These are phyloP conservation scores for Pseudonitzschia multiseries DNA, from an alignment of 108 stramenopile genomes.

Conservation along the genomic window DNA sequence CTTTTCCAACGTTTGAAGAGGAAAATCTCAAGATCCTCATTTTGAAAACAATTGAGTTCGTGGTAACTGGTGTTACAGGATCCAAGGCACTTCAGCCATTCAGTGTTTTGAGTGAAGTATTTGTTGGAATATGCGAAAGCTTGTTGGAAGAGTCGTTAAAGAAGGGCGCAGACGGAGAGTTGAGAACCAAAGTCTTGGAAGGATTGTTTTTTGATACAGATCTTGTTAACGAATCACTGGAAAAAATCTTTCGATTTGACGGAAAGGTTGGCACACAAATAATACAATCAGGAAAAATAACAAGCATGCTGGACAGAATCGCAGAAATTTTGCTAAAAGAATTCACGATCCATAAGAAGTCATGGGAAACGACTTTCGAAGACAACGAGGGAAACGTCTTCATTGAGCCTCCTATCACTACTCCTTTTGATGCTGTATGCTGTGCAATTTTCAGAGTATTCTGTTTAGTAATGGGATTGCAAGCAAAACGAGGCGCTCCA, in stretches of 20 bases:
- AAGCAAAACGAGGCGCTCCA: conserved; percentile 27
- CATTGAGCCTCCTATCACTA: conserved; percentile 32
- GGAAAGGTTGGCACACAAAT: conserved; percentile 72
- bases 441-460: conserved; percentile 46
- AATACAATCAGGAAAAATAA: conserved; percentile 65
- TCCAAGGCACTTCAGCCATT: conserved; percentile 73
- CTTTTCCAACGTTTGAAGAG: conserved; percentile 84
- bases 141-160: conserved; percentile 47
- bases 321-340: conserved; percentile 48
- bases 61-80: conserved; percentile 79
- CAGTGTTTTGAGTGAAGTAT: conserved; percentile 74
- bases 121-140: conserved; percentile 75
- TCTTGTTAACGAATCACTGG: conserved; percentile 80
- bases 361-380: conserved; percentile 25
- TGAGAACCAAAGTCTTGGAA: conserved; percentile 31
- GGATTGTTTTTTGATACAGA: conserved; percentile 65
- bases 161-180: conserved; percentile 20
- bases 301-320: conserved; percentile 60
- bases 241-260: conserved; percentile 89
- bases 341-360: conserved; percentile 19
- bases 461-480: conserved; percentile 28
- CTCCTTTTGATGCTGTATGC: conserved; percentile 45
- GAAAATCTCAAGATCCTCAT: conserved; percentile 86
- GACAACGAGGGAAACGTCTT: conserved; percentile 31
- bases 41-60: conserved; percentile 91